These are phyloP conservation scores for Phtheirospermum japonicum DNA, from an alignment of 257 asterid genomes.

Conservation along the genomic window DNA sequence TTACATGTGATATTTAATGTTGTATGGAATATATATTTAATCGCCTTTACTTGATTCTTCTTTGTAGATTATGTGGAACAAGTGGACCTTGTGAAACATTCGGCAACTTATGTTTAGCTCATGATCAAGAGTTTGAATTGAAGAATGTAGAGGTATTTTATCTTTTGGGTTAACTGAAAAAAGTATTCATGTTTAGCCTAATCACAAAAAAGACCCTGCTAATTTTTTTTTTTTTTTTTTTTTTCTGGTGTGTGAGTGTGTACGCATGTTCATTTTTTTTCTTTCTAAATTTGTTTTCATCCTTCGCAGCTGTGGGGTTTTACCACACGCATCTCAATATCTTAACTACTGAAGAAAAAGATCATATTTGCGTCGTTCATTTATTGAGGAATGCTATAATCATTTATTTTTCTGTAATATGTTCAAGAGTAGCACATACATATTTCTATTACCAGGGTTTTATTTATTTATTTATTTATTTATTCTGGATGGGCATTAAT, in stretches of 20 bases:
- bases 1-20: background rate
- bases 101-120: constrained; percentile 84
- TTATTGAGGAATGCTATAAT: background rate
- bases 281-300: background rate
- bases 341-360: constrained; percentile 36
- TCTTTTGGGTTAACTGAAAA: background rate
- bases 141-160: constrained; percentile 78
- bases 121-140: constrained; percentile 73
- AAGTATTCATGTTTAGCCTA: no score
- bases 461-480: background rate
- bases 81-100: constrained; percentile 96
- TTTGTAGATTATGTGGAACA: constrained; percentile 67
- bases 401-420: no score
- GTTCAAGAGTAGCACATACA: no score
- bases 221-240: background rate
- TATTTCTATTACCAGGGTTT: no score
- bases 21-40: background rate
- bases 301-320: constrained; percentile 93
- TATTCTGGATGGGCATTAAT: background rate
- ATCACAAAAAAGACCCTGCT: no score
- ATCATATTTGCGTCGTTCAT: background rate
- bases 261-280: background rate
- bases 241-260: background rate
- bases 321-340: constrained; percentile 65
- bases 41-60: constrained; percentile 1